Evolutionary conservation across 345 rosid species (phyloP).

Genomic region (Schrenkiella parvula): DNA sequence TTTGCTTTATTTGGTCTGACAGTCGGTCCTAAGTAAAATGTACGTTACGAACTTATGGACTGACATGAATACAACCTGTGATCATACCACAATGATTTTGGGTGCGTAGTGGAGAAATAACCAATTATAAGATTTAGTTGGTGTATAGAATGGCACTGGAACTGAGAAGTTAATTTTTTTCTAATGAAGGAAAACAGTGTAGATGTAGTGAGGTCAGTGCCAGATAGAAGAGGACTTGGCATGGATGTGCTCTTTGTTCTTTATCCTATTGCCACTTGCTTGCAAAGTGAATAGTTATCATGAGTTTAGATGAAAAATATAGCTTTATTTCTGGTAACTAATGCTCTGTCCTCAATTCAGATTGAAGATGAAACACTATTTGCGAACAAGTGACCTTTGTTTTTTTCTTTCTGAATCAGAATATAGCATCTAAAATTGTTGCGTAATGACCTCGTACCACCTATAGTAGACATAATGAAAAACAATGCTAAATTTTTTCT

Average conservation of each 20-base stretch:
- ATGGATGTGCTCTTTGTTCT: no score
- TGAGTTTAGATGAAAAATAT: neutral
- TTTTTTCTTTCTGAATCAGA: no score
- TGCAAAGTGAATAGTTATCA: slow-evolving; percentile 4
- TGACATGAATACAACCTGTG: neutral
- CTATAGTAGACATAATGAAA: neutral
- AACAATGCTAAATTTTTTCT: neutral
- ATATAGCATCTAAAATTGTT: no score
- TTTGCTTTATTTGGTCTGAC: neutral
- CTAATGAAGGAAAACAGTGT: neutral
- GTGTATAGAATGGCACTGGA: neutral
- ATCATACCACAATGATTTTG: neutral
- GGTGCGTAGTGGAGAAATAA: neutral
- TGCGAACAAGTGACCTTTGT: neutral
- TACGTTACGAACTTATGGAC: neutral
- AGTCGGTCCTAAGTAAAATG: neutral
- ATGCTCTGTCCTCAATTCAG: neutral
- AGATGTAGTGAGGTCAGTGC: no score
- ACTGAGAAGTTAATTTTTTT: neutral
- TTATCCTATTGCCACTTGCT: no score
- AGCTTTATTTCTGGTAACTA: neutral
- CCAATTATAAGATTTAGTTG: neutral
- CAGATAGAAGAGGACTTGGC: no score
- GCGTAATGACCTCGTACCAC: neutral
- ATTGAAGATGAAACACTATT: neutral